phyloP scores from a whole-genome alignment of 768 basidiomycete species.

The Cystobasidiopsis lactophilus region DNA sequence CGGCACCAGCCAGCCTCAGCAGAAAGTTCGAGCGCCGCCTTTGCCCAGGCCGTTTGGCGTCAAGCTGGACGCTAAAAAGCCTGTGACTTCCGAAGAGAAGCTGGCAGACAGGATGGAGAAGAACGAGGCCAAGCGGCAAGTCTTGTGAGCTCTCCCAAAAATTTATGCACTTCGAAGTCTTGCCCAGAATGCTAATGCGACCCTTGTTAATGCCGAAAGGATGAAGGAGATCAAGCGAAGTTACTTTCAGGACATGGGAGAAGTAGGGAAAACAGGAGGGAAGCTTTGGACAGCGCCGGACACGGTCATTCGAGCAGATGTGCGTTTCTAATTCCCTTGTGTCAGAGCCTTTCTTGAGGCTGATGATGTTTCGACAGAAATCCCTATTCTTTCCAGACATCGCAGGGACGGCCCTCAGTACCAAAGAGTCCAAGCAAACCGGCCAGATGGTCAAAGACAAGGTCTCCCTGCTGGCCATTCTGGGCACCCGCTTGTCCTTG shows the following conservation, averaged over 20 bases:
- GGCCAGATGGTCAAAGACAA: conserved; percentile 52
- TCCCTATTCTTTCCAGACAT: conserved; percentile 80
- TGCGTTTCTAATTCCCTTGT: neutral
- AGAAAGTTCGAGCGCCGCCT: too few species aligned
- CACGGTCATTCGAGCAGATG: conserved; percentile 42
- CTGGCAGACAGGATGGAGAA: too few species aligned
- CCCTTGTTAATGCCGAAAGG: too few species aligned
- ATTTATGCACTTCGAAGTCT: too few species aligned
- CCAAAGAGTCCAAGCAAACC: conserved; percentile 41
- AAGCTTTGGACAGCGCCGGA: conserved; percentile 87
- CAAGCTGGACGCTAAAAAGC: too few species aligned
- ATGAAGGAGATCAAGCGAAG: conserved; percentile 44
- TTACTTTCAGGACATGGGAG: conserved; percentile 70
- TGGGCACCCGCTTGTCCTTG: conserved; percentile 78
- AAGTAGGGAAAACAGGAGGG: conserved; percentile 59
- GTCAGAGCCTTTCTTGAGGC: neutral
- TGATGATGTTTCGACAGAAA: conserved; percentile 34
- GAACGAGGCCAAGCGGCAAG: too few species aligned
- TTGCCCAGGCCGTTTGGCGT: too few species aligned
- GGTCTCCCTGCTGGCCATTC: conserved; percentile 56
- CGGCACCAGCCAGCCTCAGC: too few species aligned
- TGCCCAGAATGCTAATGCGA: too few species aligned
- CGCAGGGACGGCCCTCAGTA: conserved; percentile 42
- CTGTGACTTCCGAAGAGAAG: too few species aligned
- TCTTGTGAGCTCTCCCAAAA: too few species aligned